These are phyloP conservation scores for Pachyrhizus erosus DNA, from an alignment of 306 rosid genomes.

Conservation along the genomic window DNA sequence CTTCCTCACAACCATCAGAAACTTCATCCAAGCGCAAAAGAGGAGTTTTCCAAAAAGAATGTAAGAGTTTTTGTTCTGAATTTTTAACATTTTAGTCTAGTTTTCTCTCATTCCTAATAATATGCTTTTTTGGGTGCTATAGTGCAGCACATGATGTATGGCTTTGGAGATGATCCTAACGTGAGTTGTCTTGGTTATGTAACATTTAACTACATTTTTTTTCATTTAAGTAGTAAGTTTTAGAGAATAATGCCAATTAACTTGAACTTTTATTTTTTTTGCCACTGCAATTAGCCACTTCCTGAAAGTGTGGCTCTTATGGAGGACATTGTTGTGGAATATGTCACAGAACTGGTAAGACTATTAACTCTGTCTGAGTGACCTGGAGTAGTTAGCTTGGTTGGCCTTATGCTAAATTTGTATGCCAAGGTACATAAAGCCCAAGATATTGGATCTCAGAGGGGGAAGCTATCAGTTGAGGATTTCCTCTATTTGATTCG, in stretches of 20 bases:
- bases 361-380: not conserved
- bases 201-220: not conserved
- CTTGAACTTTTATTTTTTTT: not conserved
- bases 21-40: constrained; percentile 83
- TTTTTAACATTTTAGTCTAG: not conserved
- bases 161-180: constrained; percentile 92
- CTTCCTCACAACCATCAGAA: constrained; percentile 82
- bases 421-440: constrained; percentile 85
- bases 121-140: not conserved
- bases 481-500: constrained; percentile 90
- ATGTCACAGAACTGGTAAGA: constrained; percentile 80
- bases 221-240: constrained; percentile 4
- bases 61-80: constrained; percentile 40
- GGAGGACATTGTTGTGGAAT: constrained; percentile 94
- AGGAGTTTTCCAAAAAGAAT: constrained; percentile 89
- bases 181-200: constrained; percentile 51
- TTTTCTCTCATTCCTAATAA: not conserved
- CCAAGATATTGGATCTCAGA: constrained; percentile 87
- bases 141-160: constrained; percentile 99
- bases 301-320: constrained; percentile 89
- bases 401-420: constrained; percentile 18
- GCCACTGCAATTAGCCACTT: constrained; percentile 67
- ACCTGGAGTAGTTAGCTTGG: constrained; percentile 29
- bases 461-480: constrained; percentile 90
- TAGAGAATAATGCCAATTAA: constrained; percentile 1